A percentile compares a stretch with the other conserved stretches of the same genome.
Conservation (phyloP, 305 asterid species). For the Rubia tinctorum region DNA sequence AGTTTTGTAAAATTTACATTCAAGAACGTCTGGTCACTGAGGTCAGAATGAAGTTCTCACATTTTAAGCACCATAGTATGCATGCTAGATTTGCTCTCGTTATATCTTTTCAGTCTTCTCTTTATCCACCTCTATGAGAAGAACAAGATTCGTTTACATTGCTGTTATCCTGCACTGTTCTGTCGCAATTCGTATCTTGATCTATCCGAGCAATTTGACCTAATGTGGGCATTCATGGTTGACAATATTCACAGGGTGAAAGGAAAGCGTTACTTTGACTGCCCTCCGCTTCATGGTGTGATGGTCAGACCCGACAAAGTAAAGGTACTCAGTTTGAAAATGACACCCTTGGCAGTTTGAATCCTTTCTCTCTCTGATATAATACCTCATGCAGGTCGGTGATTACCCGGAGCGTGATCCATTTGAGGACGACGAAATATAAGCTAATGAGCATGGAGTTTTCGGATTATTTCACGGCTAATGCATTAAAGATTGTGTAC, state of each 20-base stretch:
- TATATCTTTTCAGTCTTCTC: neutral
- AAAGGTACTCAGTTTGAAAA: constrained; percentile 43
- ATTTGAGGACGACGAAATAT: constrained; percentile 86
- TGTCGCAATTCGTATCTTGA: too few species aligned
- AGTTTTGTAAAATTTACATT: neutral
- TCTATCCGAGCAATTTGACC: too few species aligned
- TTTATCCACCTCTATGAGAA: neutral
- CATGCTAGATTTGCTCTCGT: neutral
- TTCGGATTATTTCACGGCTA: neutral
- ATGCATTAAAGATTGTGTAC: neutral
- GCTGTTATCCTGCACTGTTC: neutral
- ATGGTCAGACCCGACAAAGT: constrained; percentile 93
- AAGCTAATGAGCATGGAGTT: constrained; percentile 32
- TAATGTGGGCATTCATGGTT: neutral
- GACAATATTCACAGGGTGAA: constrained; percentile 55
- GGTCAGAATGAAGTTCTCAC: neutral
- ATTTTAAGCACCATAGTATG: neutral
- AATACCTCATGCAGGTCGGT: constrained; percentile 54
- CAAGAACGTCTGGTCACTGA: neutral
- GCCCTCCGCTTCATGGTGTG: constrained; percentile 85
- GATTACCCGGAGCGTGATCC: constrained; percentile 92
- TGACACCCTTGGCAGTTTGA: neutral
- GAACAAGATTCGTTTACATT: neutral
- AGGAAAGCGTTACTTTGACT: constrained; percentile 82
- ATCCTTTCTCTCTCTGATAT: neutral